These are phyloP conservation scores for Bauhinia variegata DNA, from an alignment of 306 rosid genomes.

Conservation along the genomic window DNA sequence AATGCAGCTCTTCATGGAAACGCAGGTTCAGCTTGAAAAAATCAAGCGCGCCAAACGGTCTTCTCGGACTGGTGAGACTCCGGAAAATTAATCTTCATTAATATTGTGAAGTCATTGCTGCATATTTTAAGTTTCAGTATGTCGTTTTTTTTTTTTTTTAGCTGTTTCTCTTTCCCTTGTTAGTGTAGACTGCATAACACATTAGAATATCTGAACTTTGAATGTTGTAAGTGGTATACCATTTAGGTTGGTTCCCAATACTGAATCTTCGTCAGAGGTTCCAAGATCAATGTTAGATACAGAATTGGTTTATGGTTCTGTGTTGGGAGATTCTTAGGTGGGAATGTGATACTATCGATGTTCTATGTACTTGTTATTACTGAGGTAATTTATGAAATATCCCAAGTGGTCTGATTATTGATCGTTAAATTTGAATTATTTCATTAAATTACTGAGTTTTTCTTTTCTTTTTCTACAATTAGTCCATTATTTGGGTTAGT, in stretches of 20 bases:
- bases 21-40: conserved; percentile 58
- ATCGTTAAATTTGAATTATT: not conserved
- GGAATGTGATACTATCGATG: not conserved
- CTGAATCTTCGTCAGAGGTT: not conserved
- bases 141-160: not conserved
- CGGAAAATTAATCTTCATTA: too few relatives aligned
- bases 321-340: not conserved
- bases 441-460: not conserved
- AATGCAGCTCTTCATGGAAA: conserved; percentile 67
- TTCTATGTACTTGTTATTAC: conserved; percentile 11
- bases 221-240: conserved; percentile 17
- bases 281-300: not conserved
- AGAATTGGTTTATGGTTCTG: not conserved
- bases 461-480: not conserved
- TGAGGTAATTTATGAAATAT: not conserved
- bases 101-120: not conserved
- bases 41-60: conserved; percentile 52
- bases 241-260: conserved; percentile 6
- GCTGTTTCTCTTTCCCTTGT: not conserved
- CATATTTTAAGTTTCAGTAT: not conserved
- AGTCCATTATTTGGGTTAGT: not conserved
- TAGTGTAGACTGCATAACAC: not conserved
- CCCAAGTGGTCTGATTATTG: not conserved
- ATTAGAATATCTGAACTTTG: not conserved
- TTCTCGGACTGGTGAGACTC: conserved; percentile 48